These are phyloP conservation scores for Pseudopithomyces chartarum DNA, from an alignment of 2,329 filamentous ascomycete genomes.

Conservation along the genomic window DNA sequence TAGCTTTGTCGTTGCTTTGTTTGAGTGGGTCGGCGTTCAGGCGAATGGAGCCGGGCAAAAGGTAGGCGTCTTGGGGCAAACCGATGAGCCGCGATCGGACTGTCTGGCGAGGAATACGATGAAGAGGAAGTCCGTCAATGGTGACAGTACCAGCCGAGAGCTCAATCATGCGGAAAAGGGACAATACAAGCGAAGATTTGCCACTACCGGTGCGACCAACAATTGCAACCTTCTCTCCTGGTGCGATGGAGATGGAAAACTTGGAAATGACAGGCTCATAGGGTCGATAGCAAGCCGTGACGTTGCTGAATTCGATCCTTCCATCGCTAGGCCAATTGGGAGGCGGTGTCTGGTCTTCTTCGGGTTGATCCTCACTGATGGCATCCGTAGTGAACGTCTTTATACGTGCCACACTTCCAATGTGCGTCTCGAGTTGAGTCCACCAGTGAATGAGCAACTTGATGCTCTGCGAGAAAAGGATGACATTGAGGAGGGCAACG, in stretches of 20 bases:
- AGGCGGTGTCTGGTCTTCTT: slow-evolving; percentile 49
- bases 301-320: slow-evolving; percentile 49
- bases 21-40: slow-evolving; percentile 55
- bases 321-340: slow-evolving; percentile 51
- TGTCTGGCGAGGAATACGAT: slow-evolving; percentile 48
- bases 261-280: slow-evolving; percentile 49
- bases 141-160: slow-evolving; percentile 49
- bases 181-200: slow-evolving; percentile 56
- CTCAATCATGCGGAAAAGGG: slow-evolving; percentile 57
- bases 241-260: slow-evolving; percentile 52
- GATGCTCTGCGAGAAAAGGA: slow-evolving; percentile 59
- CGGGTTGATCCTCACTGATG: slow-evolving; percentile 57
- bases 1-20: slow-evolving; percentile 44
- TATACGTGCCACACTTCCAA: slow-evolving; percentile 62
- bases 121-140: slow-evolving; percentile 56
- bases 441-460: slow-evolving; percentile 58
- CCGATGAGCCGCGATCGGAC: slow-evolving; percentile 55
- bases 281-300: slow-evolving; percentile 52
- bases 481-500: slow-evolving; percentile 59
- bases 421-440: slow-evolving; percentile 63
- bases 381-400: slow-evolving; percentile 57
- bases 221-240: slow-evolving; percentile 57
- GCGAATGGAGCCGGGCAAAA: slow-evolving; percentile 55
- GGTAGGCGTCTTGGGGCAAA: slow-evolving; percentile 59
- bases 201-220: slow-evolving; percentile 62